Conservation (phyloP, 2,329 filamentous ascomycete species). For the Gaeumannomyces sp. region DNA sequence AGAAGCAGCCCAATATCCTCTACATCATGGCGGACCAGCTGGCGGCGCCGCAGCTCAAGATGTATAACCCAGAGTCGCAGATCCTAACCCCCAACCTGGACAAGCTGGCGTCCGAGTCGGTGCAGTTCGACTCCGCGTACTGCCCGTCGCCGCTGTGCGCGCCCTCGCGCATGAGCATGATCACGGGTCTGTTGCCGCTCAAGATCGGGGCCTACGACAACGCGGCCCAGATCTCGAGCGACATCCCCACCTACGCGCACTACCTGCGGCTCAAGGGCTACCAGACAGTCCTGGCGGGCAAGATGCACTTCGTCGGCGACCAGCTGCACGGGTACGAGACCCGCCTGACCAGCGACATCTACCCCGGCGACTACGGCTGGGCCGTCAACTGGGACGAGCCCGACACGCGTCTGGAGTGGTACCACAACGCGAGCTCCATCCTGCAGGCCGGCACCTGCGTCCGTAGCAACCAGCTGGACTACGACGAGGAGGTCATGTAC, state of each 20-base stretch:
- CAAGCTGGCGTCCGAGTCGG: slow-evolving; percentile 69
- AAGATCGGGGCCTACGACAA: slow-evolving; percentile 93
- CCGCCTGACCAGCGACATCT: slow-evolving; percentile 89
- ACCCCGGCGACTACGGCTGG: slow-evolving; percentile 92
- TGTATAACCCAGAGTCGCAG: slow-evolving; percentile 81
- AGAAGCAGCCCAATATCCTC: slow-evolving; percentile 54
- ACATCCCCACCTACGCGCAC: slow-evolving; percentile 87
- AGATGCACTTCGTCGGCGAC: slow-evolving; percentile 97
- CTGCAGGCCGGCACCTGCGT: slow-evolving; percentile 84
- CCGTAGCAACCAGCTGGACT: slow-evolving; percentile 90
- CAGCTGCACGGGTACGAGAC: slow-evolving; percentile 93
- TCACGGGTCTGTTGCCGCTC: slow-evolving; percentile 84
- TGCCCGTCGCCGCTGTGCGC: slow-evolving; percentile 91
- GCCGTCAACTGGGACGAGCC: slow-evolving; percentile 93
- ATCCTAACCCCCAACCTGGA: slow-evolving; percentile 93
- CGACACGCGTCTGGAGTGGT: slow-evolving; percentile 82
- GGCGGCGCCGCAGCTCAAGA: slow-evolving; percentile 82
- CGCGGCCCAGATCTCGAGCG: slow-evolving; percentile 74
- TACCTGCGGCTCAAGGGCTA: slow-evolving; percentile 82
- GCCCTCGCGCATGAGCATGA: slow-evolving; percentile 89
- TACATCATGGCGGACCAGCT: slow-evolving; percentile 98
- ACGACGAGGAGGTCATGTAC: slow-evolving; percentile 94
- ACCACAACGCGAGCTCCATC: slow-evolving; percentile 92
- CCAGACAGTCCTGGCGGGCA: slow-evolving; percentile 83
- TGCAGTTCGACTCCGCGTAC: slow-evolving; percentile 91